A percentile compares a stretch with the other conserved stretches of the same genome.
Conservation (phyloP, 768 basidiomycete genomes). For the Leccinum boreale region DNA sequence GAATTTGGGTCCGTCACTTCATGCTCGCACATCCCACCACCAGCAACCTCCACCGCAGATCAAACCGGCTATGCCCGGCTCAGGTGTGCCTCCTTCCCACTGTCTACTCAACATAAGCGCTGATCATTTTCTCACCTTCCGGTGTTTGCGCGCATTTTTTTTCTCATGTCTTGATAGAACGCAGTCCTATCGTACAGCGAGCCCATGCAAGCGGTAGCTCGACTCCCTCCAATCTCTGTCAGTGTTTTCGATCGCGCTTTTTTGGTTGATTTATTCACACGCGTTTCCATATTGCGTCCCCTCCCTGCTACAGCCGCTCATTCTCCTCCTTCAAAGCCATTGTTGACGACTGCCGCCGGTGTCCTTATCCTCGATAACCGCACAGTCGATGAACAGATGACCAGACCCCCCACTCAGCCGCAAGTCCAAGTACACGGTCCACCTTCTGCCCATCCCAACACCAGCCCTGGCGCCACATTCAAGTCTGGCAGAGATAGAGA, state of each 20-base stretch:
- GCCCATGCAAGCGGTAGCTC: constrained; percentile 24
- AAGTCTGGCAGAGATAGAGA: constrained; percentile 27
- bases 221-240: constrained; percentile 26
- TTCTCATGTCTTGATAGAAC: constrained; percentile 15
- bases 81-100: constrained; percentile 19
- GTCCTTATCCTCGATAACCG: constrained; percentile 30
- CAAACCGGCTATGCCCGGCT: constrained; percentile 33
- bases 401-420: constrained; percentile 18
- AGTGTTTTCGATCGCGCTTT: constrained; percentile 4
- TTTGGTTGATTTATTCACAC: constrained; percentile 1
- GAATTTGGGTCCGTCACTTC: constrained; percentile 27
- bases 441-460: constrained; percentile 17
- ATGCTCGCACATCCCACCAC: constrained; percentile 27
- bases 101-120: background rate
- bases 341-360: constrained; percentile 25
- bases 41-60: constrained; percentile 27
- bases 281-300: background rate
- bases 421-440: constrained; percentile 16
- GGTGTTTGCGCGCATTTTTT: constrained; percentile 10
- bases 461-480: constrained; percentile 21
- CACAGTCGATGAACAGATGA: constrained; percentile 29
- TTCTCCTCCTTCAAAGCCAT: constrained; percentile 24
- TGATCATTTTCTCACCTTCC: constrained; percentile 6
- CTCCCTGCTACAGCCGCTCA: constrained; percentile 21
- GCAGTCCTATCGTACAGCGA: constrained; percentile 29